These are phyloP conservation scores for Sporothrix globosa DNA, from an alignment of 2,329 filamentous ascomycete genomes.

Conservation along the genomic window DNA sequence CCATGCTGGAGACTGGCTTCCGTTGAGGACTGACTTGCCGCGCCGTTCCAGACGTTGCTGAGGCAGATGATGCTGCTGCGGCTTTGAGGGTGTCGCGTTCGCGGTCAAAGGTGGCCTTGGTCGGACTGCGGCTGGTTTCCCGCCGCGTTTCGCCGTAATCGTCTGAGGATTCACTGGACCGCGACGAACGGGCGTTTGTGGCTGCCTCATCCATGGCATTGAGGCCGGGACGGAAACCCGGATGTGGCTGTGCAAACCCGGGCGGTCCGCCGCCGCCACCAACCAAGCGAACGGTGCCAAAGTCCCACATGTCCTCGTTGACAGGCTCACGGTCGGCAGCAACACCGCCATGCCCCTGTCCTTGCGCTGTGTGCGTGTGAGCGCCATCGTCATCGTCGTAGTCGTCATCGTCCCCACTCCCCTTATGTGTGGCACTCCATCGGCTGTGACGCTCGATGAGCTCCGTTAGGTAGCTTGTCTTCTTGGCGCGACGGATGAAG, in stretches of 20 bases:
- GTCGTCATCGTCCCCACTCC: constrained; percentile 54
- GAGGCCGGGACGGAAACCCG: constrained; percentile 57
- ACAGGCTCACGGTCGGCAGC: constrained; percentile 57
- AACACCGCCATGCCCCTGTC: constrained; percentile 29
- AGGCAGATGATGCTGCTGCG: constrained; percentile 44
- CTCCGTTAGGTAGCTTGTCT: constrained; percentile 94
- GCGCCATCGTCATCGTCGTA: constrained; percentile 54
- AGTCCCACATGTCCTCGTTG: constrained; percentile 95
- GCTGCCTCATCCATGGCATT: constrained; percentile 78
- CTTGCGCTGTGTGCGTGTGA: constrained; percentile 50
- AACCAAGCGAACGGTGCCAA: constrained; percentile 89
- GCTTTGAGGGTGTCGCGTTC: constrained; percentile 60
- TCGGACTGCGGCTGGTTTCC: constrained; percentile 57
- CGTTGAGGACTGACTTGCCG: constrained; percentile 64
- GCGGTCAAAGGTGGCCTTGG: constrained; percentile 52
- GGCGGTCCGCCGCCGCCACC: constrained; percentile 53
- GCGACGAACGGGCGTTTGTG: constrained; percentile 71
- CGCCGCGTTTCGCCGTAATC: constrained; percentile 58
- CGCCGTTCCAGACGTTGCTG: constrained; percentile 45
- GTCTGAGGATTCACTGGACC: constrained; percentile 53
- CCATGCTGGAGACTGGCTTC: constrained; percentile 52
- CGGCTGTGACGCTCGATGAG: constrained; percentile 87
- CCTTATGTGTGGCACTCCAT: constrained; percentile 80
- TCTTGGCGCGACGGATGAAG: constrained; percentile 89
- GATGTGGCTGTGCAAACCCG: not conserved